These are phyloP conservation scores for Yamadazyma nakazawae DNA, from an alignment of 805 yeast genomes.

Conservation along the genomic window DNA sequence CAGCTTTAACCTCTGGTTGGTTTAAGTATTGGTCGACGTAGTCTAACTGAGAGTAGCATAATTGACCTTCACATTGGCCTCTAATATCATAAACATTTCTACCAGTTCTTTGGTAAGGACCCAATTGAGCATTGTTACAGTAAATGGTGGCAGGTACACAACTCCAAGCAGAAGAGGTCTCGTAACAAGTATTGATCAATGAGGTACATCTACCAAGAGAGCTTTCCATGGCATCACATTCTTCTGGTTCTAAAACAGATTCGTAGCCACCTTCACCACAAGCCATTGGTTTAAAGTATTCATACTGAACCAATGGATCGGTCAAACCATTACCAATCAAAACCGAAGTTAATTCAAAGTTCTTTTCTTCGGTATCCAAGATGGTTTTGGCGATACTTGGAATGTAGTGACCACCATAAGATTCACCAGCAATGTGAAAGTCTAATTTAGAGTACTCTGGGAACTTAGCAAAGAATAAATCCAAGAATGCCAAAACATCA, in stretches of 20 bases:
- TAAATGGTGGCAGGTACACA: constrained; percentile 91
- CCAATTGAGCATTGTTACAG: constrained; percentile 82
- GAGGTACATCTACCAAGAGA: constrained; percentile 72
- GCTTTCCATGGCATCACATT: constrained; percentile 61
- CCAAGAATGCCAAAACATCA: constrained; percentile 36
- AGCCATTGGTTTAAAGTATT: constrained; percentile 87
- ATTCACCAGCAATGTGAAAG: constrained; percentile 43
- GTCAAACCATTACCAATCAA: constrained; percentile 93
- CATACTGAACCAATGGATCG: constrained; percentile 75
- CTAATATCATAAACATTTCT: constrained; percentile 90
- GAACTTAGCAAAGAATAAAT: constrained; percentile 36
- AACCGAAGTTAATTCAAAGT: constrained; percentile 64
- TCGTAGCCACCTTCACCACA: constrained; percentile 87
- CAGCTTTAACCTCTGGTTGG: constrained; percentile 67
- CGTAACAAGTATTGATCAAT: constrained; percentile 76
- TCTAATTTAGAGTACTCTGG: constrained; percentile 24
- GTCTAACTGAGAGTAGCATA: constrained; percentile 79
- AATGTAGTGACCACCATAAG: constrained; percentile 47
- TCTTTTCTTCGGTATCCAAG: constrained; percentile 37
- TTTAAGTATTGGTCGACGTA: constrained; percentile 80
- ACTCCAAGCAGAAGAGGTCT: constrained; percentile 67
- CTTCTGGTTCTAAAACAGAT: constrained; percentile 64
- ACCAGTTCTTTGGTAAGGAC: constrained; percentile 81
- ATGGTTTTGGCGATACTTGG: constrained; percentile 45
- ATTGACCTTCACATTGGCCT: constrained; percentile 65